A percentile compares a stretch with the other conserved stretches of the same genome.
These are phyloP conservation scores for Aspergillus japonicus DNA, from an alignment of 2,329 filamentous ascomycete species.

Conservation along the genomic window DNA sequence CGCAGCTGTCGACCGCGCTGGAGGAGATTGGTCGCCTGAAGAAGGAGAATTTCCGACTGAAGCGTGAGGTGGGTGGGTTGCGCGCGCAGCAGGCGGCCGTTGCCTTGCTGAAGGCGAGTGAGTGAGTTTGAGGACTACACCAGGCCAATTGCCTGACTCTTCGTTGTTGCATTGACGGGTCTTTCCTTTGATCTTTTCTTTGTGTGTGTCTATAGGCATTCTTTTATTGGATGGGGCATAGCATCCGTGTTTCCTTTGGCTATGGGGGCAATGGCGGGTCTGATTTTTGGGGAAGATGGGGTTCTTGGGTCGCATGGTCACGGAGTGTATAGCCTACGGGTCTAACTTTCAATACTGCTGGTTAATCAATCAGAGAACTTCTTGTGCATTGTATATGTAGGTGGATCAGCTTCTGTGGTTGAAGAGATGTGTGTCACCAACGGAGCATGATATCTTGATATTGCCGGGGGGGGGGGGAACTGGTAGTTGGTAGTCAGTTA, in stretches of 20 bases:
- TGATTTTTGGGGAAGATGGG: not conserved
- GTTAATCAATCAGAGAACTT: no score
- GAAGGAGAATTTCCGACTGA: constrained; percentile 81
- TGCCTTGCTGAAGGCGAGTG: constrained; percentile 30
- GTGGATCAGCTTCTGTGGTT: no score
- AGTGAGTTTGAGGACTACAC: no score
- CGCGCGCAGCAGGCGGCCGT: constrained; percentile 49
- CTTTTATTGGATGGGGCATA: not conserved
- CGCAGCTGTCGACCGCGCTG: constrained; percentile 67
- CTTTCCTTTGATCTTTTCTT: not conserved
- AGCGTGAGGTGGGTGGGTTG: constrained; percentile 75
- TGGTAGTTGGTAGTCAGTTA: no score
- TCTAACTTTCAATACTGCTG: not conserved
- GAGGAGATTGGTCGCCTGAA: constrained; percentile 76
- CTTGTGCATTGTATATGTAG: no score
- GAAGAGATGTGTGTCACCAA: no score
- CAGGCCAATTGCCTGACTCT: not conserved
- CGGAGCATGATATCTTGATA: no score
- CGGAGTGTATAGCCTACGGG: not conserved
- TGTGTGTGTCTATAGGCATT: not conserved
- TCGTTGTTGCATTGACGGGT: no score
- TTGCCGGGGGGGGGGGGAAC: no score
- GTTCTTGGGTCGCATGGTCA: constrained; percentile 13
- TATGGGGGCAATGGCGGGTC: not conserved
- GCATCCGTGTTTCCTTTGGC: not conserved